A percentile compares a stretch with the other conserved stretches of the same genome.
Evolutionary conservation across 129 eudicot species (phyloP).

Genomic region (Helichrysum umbraculigerum): DNA sequence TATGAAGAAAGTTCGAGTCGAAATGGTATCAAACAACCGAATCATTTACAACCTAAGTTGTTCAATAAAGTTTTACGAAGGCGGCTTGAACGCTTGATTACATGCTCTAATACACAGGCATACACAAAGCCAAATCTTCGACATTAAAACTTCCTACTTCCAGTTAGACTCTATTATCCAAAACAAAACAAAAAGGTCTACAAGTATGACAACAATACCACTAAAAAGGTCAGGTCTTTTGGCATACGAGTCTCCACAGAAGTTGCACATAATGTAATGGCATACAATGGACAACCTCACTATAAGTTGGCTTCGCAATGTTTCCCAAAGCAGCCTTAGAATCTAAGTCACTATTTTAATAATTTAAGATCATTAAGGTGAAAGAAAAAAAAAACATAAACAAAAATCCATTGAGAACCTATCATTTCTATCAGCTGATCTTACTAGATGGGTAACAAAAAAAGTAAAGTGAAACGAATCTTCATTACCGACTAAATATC

Average conservation of each 20-base stretch:
- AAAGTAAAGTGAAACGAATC: neutral
- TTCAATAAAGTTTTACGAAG: too few relatives aligned
- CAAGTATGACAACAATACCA: constrained; percentile 16
- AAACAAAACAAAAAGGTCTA: too few relatives aligned
- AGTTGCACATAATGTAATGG: neutral
- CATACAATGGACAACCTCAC: constrained; percentile 3
- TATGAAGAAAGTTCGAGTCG: too few relatives aligned
- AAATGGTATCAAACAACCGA: too few relatives aligned
- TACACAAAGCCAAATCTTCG: too few relatives aligned
- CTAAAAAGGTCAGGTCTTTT: constrained; percentile 3
- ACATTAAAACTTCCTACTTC: too few relatives aligned
- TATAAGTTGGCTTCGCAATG: neutral
- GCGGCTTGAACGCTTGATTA: too few relatives aligned
- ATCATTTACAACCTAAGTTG: too few relatives aligned
- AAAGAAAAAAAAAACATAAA: constrained; percentile 16
- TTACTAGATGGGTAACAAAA: constrained; percentile 10
- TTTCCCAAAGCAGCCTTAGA: neutral
- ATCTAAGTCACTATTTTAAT: constrained; percentile 15
- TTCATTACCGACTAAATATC: constrained; percentile 46
- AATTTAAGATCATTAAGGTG: neutral
- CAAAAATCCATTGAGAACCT: neutral
- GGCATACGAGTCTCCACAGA: constrained; percentile 28
- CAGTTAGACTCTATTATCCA: too few relatives aligned
- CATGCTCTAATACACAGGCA: too few relatives aligned
- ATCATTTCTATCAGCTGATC: neutral